Evolutionary conservation across 208 protist genomes (phyloP).

Genomic region (Leishmania guyanensis): DNA sequence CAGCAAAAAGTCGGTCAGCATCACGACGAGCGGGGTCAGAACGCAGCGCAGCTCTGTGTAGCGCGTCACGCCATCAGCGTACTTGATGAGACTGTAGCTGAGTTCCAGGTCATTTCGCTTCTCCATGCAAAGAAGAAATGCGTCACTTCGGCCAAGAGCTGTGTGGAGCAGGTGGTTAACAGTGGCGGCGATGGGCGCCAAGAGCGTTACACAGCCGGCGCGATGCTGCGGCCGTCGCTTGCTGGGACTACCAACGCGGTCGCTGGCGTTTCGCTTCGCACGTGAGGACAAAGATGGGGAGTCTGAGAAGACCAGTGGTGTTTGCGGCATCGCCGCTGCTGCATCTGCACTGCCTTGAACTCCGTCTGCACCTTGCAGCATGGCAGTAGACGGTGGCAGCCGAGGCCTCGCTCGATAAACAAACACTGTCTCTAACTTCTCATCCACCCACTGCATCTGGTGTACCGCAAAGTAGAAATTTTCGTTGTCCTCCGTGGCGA

Average conservation of each 20-base stretch:
- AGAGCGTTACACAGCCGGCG: background rate
- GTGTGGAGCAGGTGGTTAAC: constrained; percentile 16
- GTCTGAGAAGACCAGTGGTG: background rate
- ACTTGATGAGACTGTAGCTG: constrained; percentile 50
- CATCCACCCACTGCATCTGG: constrained; percentile 71
- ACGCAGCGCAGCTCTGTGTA: constrained; percentile 54
- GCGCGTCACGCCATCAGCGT: constrained; percentile 60
- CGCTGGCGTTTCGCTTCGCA: background rate
- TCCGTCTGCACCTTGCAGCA: background rate
- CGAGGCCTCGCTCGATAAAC: constrained; percentile 57
- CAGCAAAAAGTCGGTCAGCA: constrained; percentile 60
- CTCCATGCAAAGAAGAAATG: constrained; percentile 28
- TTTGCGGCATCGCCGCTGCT: background rate
- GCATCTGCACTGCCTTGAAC: constrained; percentile 1
- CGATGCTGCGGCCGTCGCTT: background rate
- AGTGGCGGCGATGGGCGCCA: constrained; percentile 9
- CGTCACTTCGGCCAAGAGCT: constrained; percentile 28
- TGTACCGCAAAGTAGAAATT: constrained; percentile 52
- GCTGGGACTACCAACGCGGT: background rate
- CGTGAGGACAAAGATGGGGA: background rate
- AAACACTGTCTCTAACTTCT: constrained; percentile 38
- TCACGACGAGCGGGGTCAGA: constrained; percentile 58
- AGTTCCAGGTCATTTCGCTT: constrained; percentile 33
- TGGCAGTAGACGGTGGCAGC: constrained; percentile 15
- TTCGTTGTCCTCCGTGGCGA: constrained; percentile 55